These are phyloP conservation scores for Lolium multiflorum DNA, from an alignment of 176 grass and related monocot species.

Conservation along the genomic window DNA sequence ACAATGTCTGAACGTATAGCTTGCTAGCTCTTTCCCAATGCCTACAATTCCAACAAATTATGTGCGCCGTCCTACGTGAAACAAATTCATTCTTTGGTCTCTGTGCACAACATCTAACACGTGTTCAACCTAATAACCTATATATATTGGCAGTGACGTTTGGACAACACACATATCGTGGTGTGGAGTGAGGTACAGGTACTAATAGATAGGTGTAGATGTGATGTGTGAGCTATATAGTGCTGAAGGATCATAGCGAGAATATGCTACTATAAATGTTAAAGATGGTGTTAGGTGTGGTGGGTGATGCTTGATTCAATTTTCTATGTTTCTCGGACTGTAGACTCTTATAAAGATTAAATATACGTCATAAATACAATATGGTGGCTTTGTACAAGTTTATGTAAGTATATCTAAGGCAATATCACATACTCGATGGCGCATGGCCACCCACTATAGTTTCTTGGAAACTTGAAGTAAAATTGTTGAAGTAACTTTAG, in stretches of 20 bases:
- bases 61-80: not conserved
- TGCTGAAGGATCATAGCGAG: too few species aligned
- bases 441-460: too few species aligned
- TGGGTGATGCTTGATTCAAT: not conserved
- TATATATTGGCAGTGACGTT: not conserved
- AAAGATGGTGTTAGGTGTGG: not conserved
- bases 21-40: not conserved
- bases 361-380: not conserved
- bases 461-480: too few species aligned
- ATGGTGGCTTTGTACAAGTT: too few species aligned
- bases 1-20: too few species aligned
- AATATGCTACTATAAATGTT: not conserved
- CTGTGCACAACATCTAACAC: not conserved
- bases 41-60: not conserved
- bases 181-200: too few species aligned
- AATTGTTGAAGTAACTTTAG: too few species aligned
- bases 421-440: too few species aligned
- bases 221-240: too few species aligned
- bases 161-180: not conserved
- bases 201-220: too few species aligned
- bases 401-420: too few species aligned
- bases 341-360: not conserved
- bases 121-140: not conserved
- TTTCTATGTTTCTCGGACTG: not conserved
- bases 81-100: not conserved